Base-by-base conservation (phyloP, 345 rosid species). In the Citrus trifoliata region DNA sequence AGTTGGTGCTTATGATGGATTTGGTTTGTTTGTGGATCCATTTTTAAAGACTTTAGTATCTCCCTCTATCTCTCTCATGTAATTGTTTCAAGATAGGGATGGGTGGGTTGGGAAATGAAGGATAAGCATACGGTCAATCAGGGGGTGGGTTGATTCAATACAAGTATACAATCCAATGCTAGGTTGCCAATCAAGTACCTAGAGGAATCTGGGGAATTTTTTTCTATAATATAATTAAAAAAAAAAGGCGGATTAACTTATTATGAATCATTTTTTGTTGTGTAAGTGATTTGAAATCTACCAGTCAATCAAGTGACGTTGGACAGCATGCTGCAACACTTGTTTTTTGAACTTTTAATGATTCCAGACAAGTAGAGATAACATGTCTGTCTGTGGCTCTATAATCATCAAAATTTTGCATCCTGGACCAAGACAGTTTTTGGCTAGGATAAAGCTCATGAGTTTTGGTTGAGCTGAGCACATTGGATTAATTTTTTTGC, bases 1-100 rank as follows among this genome's bases (percentile, higher is more conserved):
- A 96, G 88, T 86, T 93, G 81, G 98, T 95, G 46, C 93, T 98
- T 42, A 93, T 80, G 97, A 96, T 89, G 99, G 99, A 75, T 96
- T 94, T 83, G 98, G 97, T 96, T 79, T 75, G 92, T 85, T 77
- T 58, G 25, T 68, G 37, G 42, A 61, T 35, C 28, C 25, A 51
- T 32, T 63, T 42, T 42, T 63, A 6, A 76, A 16, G 1, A n/a
- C 30, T 27, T 65, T 65, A 60, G 38, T 66, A 25, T 35, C 71
- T 38, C 28, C 8, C 21, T 56, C 33, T 53, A 4, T 7, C 56
- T 69, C 33, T 25, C 58, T 10, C 6, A 18, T 70, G 35, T 19
- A 30, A 32, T 32, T 42, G 33, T 32, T 46, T 25, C 51, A 3
- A n/a, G 28, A 42, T 33, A 42, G 72, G 72, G 30, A 67, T 24